These are phyloP conservation scores for Euphorbia tirucalli DNA, from an alignment of 345 rosid genomes.

Conservation along the genomic window DNA sequence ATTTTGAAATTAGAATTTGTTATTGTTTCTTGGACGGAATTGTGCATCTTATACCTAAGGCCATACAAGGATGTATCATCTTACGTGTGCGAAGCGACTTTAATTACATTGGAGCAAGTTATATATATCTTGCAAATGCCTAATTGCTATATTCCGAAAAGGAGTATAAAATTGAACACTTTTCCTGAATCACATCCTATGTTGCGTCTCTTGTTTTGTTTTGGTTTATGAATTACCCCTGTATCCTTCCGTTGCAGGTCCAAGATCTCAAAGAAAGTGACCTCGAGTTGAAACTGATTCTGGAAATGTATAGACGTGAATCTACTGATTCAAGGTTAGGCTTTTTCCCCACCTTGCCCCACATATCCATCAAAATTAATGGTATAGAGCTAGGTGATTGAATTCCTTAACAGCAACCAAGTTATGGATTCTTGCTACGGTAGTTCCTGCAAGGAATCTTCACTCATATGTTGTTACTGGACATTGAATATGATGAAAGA, in stretches of 20 bases:
- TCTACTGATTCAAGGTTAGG: constrained; percentile 65
- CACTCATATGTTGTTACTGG: background rate
- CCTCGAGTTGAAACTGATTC: constrained; percentile 73
- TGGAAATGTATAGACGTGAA: constrained; percentile 86
- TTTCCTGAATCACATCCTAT: background rate
- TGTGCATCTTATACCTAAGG: background rate
- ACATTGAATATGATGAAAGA: background rate
- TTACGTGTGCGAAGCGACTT: background rate
- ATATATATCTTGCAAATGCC: background rate
- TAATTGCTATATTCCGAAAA: background rate
- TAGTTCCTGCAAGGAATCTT: background rate
- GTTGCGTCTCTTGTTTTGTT: background rate
- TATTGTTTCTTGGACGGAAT: background rate
- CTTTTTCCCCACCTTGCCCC: background rate
- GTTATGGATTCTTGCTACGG: background rate
- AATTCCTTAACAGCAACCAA: background rate
- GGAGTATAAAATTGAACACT: background rate
- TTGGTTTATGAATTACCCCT: background rate
- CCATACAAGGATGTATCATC: background rate
- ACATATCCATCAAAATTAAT: background rate
- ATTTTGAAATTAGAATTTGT: background rate
- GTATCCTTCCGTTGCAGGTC: constrained; percentile 48
- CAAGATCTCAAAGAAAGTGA: constrained; percentile 61
- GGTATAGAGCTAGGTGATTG: background rate
- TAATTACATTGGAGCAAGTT: background rate